Percentiles rank a stretch among this genome's conserved stretches.
phyloP scores from a whole-genome alignment of 2,329 filamentous ascomycete genomes.

The Stagonosporopsis chrysanthemi region DNA sequence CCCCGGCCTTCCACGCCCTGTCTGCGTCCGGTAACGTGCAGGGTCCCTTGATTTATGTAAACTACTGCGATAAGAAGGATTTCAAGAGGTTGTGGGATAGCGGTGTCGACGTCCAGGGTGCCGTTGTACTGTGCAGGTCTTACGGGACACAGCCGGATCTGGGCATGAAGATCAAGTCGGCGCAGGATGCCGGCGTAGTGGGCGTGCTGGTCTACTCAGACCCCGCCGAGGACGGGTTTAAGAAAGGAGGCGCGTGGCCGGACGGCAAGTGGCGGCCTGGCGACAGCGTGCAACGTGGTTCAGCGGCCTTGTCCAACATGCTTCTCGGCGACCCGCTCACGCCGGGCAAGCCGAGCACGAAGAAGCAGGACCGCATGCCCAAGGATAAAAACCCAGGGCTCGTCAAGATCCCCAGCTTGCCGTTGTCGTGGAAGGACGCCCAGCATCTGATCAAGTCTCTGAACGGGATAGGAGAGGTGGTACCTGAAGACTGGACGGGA shows the following conservation, averaged over 20 bases:
- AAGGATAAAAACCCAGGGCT: slow-evolving; percentile 76
- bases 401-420: slow-evolving; percentile 85
- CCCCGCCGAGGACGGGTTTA: slow-evolving; percentile 82
- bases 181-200: slow-evolving; percentile 82
- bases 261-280: slow-evolving; percentile 80
- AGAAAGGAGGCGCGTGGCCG: slow-evolving; percentile 75
- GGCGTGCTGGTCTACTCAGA: slow-evolving; percentile 95
- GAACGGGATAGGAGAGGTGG: slow-evolving; percentile 74
- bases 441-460: slow-evolving; percentile 78
- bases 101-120: slow-evolving; percentile 76
- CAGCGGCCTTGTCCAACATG: slow-evolving; percentile 81
- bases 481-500: slow-evolving; percentile 76
- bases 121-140: slow-evolving; percentile 84
- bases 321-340: slow-evolving; percentile 91
- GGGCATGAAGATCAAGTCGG: slow-evolving; percentile 86
- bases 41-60: slow-evolving; percentile 88
- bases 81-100: slow-evolving; percentile 75
- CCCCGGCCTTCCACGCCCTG: slow-evolving; percentile 84
- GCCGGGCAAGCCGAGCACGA: slow-evolving; percentile 80
- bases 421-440: slow-evolving; percentile 88
- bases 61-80: slow-evolving; percentile 86
- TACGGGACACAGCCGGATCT: slow-evolving; percentile 76
- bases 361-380: slow-evolving; percentile 70
- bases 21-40: slow-evolving; percentile 86
- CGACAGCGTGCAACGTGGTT: slow-evolving; percentile 82